Evolutionary conservation across 2,329 filamentous ascomycete species (phyloP).

Genomic region (Phialophora tarda): DNA sequence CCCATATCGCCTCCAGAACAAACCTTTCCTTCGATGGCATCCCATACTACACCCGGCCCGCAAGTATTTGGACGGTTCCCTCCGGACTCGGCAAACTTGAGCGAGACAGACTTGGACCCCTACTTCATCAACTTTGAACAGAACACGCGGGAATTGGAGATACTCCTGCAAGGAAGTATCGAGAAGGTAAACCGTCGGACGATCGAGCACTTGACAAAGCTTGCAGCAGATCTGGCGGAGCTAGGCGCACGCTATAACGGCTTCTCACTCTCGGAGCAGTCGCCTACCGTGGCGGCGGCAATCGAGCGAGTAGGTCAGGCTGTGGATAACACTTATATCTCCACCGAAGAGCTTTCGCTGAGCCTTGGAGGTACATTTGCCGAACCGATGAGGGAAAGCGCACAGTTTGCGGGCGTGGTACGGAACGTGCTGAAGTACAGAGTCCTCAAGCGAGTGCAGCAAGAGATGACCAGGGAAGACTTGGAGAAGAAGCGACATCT

Average conservation of each 20-base stretch:
- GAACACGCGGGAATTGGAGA: conserved; percentile 88
- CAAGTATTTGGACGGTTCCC: conserved; percentile 82
- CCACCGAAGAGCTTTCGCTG: conserved; percentile 86
- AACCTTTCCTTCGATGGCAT: conserved; percentile 58
- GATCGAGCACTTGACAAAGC: conserved; percentile 78
- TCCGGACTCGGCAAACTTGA: conserved; percentile 73
- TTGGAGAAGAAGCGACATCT: conserved; percentile 82
- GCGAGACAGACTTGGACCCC: conserved; percentile 88
- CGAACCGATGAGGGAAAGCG: conserved; percentile 96
- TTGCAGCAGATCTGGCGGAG: conserved; percentile 88
- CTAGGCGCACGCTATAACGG: conserved; percentile 95
- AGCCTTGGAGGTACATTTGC: conserved; percentile 92
- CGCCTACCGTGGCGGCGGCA: conserved; percentile 82
- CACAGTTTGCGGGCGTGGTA: conserved; percentile 95
- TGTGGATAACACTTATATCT: conserved; percentile 93
- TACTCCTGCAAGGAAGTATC: conserved; percentile 86
- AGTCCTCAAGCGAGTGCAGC: conserved; percentile 91
- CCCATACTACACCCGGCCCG: conserved; percentile 62
- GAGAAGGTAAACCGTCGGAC: conserved; percentile 95
- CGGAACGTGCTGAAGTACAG: conserved; percentile 86
- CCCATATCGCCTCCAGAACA: conserved; percentile 60
- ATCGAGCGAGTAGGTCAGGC: conserved; percentile 96
- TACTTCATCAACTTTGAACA: conserved; percentile 95
- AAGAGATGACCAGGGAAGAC: conserved; percentile 96
- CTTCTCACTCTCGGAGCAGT: conserved; percentile 92